phyloP scores from a whole-genome alignment of 176 grass and related monocot genomes.

The Pharus latifolius region DNA sequence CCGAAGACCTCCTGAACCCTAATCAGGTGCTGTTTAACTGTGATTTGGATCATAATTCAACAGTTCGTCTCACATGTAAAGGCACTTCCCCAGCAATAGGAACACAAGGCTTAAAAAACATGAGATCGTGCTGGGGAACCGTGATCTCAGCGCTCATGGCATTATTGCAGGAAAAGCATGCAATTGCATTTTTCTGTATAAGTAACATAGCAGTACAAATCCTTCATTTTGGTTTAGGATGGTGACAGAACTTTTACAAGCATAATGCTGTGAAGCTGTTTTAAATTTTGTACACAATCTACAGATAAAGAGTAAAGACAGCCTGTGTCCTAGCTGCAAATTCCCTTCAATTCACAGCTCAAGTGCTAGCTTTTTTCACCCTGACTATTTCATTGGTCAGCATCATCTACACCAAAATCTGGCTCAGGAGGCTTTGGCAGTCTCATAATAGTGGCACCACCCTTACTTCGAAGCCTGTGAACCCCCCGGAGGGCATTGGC shows the following conservation, averaged over 20 bases:
- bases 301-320: slow-evolving; percentile 9
- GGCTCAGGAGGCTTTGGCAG: slow-evolving; percentile 82
- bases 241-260: slow-evolving; percentile 20
- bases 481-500: slow-evolving; percentile 73
- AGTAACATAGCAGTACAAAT: background rate
- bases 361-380: background rate
- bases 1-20: no score
- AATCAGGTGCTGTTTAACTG: no score
- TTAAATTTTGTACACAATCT: slow-evolving; percentile 41
- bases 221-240: background rate
- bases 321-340: background rate
- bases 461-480: slow-evolving; percentile 58
- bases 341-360: slow-evolving; percentile 8
- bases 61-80: no score
- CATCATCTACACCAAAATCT: slow-evolving; percentile 47
- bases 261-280: background rate
- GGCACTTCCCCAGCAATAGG: no score
- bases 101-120: no score
- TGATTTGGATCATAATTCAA: no score
- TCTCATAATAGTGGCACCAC: slow-evolving; percentile 34
- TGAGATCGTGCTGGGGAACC: no score
- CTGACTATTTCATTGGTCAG: slow-evolving; percentile 18
- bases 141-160: no score
- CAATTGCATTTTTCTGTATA: slow-evolving; percentile 6
- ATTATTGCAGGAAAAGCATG: background rate